Conservation (phyloP, 257 asterid genomes). For the Capsicum pubescens region DNA sequence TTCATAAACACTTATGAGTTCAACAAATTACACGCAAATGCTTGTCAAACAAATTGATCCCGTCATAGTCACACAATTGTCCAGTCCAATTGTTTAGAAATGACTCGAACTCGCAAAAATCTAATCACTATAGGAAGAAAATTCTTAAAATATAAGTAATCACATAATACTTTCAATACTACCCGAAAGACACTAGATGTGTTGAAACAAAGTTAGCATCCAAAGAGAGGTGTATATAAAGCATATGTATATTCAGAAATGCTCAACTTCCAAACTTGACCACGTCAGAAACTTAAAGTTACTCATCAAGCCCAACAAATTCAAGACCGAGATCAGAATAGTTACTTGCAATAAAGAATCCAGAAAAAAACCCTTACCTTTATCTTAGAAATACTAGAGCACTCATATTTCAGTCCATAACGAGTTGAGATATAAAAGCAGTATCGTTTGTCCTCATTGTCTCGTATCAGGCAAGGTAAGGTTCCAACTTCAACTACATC, state of each 20-base stretch:
- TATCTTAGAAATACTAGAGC: slow-evolving; percentile 78
- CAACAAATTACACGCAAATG: neutral
- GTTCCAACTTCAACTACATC: slow-evolving; percentile 81
- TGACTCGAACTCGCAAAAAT: neutral
- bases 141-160: neutral
- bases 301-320: neutral
- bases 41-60: neutral
- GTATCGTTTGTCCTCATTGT: slow-evolving; percentile 69
- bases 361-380: slow-evolving; percentile 52
- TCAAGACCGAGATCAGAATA: slow-evolving; percentile 11
- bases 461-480: slow-evolving; percentile 67
- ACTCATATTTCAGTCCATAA: slow-evolving; percentile 89
- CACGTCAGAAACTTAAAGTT: neutral
- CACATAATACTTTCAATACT: neutral
- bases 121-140: neutral
- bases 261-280: neutral
- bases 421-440: slow-evolving; percentile 83
- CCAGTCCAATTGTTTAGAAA: slow-evolving; percentile 16
- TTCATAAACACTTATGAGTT: neutral
- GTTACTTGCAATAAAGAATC: slow-evolving; percentile 2
- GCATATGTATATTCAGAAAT: neutral
- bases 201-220: neutral
- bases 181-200: neutral
- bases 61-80: neutral
- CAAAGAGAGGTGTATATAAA: neutral